phyloP scores from a whole-genome alignment of 202 grass and related monocot genomes.

The Setaria viridis region DNA sequence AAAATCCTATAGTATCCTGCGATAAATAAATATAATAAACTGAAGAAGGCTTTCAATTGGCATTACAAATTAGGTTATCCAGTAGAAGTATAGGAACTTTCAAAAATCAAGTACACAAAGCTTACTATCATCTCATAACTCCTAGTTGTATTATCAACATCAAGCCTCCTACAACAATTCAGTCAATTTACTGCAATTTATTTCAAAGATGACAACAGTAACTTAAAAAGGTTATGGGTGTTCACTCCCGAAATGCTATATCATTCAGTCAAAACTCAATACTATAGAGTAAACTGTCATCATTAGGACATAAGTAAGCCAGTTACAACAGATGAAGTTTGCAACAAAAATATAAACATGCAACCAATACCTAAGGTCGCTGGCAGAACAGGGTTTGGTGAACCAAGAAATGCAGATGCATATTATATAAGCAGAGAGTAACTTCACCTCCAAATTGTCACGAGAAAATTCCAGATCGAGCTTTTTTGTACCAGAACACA shows the following conservation, averaged over 20 bases:
- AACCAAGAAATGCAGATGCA: neutral
- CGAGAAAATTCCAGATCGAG: neutral
- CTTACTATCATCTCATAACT: neutral
- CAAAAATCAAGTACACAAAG: neutral
- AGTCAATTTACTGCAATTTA: neutral
- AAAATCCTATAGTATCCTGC: no score
- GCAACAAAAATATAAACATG: neutral
- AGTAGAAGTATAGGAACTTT: neutral
- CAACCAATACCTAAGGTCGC: neutral
- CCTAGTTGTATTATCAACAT: neutral
- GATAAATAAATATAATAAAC: neutral
- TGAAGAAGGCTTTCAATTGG: neutral
- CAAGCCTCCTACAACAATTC: neutral
- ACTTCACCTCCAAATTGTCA: neutral
- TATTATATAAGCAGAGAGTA: neutral
- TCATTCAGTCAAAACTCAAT: neutral
- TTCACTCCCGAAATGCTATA: neutral
- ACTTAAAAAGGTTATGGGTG: neutral
- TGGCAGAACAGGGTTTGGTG: no score
- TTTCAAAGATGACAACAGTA: neutral
- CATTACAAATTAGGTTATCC: neutral
- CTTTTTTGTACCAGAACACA: neutral
- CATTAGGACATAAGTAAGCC: neutral
- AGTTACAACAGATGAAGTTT: neutral
- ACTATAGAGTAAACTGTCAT: neutral